Percentiles rank a stretch among this genome's conserved stretches.
These are phyloP conservation scores for Podospora sp. DNA, from an alignment of 495 filamentous ascomycete species.

Conservation along the genomic window DNA sequence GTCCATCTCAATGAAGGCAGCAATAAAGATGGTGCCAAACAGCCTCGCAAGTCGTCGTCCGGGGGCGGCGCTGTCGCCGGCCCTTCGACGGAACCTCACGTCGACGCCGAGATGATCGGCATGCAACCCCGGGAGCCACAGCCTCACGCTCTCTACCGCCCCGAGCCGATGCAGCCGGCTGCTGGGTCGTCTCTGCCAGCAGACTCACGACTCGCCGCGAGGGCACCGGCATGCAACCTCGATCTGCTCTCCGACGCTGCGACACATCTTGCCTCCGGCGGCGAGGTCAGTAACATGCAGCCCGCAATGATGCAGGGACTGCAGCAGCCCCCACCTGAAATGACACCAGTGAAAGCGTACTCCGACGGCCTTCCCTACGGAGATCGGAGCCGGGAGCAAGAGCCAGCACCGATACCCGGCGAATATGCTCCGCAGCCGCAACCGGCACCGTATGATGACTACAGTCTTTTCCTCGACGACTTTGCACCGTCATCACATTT, in stretches of 20 bases:
- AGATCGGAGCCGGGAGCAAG: slow-evolving; percentile 46
- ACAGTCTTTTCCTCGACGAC: slow-evolving; percentile 57
- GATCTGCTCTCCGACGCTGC: slow-evolving; percentile 56
- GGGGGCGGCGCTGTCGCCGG: slow-evolving; percentile 40
- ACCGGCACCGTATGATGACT: slow-evolving; percentile 47
- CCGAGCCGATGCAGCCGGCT: slow-evolving; percentile 42
- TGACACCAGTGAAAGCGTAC: slow-evolving; percentile 50
- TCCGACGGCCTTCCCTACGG: slow-evolving; percentile 46
- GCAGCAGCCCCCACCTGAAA: slow-evolving; percentile 37
- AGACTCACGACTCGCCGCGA: slow-evolving; percentile 44
- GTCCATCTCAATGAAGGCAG: slow-evolving; percentile 66
- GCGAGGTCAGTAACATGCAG: slow-evolving; percentile 52
- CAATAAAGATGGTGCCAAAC: slow-evolving; percentile 46
- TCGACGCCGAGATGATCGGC: slow-evolving; percentile 49
- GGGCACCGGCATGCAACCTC: slow-evolving; percentile 54
- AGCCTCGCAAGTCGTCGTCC: slow-evolving; percentile 51
- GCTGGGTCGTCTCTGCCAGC: slow-evolving; percentile 41
- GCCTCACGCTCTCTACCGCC: slow-evolving; percentile 38
- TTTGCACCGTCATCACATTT: slow-evolving; percentile 52
- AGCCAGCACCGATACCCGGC: slow-evolving; percentile 42
- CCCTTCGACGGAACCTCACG: slow-evolving; percentile 40
- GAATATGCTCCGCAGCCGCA: slow-evolving; percentile 44
- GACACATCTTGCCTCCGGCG: slow-evolving; percentile 51
- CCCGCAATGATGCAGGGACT: slow-evolving; percentile 48
- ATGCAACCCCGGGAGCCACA: slow-evolving; percentile 35